A percentile compares a stretch with the other conserved stretches of the same genome.
Conservation (phyloP, 305 asterid species). For the Plantago coronopus region DNA sequence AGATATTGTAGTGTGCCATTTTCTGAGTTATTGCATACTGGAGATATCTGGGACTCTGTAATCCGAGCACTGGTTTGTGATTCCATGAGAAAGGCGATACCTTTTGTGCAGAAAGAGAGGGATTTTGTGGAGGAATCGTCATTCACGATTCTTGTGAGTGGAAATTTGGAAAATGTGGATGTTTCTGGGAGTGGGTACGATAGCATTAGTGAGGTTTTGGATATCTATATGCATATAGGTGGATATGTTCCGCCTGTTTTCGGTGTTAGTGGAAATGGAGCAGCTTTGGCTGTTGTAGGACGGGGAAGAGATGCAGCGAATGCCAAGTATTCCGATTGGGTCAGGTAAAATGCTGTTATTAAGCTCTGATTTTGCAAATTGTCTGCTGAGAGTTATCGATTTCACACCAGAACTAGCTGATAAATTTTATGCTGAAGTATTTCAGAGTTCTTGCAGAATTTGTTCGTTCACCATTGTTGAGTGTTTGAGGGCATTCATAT, state of each 20-base stretch:
- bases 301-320: conserved; percentile 66
- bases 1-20: conserved; percentile 16
- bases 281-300: conserved; percentile 74
- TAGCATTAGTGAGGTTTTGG: conserved; percentile 38
- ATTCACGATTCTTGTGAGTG: conserved; percentile 71
- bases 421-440: too few relatives aligned
- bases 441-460: too few relatives aligned
- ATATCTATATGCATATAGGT: conserved; percentile 70
- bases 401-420: too few relatives aligned
- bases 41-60: conserved; percentile 46
- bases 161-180: conserved; percentile 39
- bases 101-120: conserved; percentile 45
- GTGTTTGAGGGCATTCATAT: conserved; percentile 3
- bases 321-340: conserved; percentile 91
- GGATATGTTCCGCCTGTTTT: conserved; percentile 56
- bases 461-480: too few relatives aligned
- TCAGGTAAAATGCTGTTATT: conserved; percentile 46
- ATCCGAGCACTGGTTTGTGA: conserved; percentile 51
- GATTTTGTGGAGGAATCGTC: conserved; percentile 58
- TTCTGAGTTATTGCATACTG: conserved; percentile 27
- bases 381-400: background rate
- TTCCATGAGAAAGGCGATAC: conserved; percentile 58
- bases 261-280: conserved; percentile 51
- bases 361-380: background rate
- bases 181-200: conserved; percentile 28